Base-by-base conservation (phyloP, 257 asterid genomes). In the Mentha longifolia region DNA sequence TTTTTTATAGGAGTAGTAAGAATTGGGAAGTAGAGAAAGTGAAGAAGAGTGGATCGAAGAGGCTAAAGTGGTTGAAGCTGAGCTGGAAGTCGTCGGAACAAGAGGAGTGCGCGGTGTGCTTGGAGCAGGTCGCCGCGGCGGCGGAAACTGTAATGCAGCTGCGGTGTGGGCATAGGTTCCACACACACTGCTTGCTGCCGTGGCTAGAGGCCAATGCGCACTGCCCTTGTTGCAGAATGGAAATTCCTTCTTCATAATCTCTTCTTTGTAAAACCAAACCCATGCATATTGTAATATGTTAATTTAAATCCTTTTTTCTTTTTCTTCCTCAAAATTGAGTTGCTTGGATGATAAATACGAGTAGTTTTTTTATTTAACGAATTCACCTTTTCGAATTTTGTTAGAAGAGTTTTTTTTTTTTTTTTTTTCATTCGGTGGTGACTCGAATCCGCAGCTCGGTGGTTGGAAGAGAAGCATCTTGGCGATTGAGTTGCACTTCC, bases 51-150 rank as follows among this genome's bases (percentile, higher is more conserved):
- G 84, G 86, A 67, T 76, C 82, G 61, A 83, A 78, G 77, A 79
- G 78, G 84, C 72, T 81, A 17, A 78, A 67, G 14, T 89, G 97
- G 96, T 83, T 71, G 62, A 88, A 80, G 47, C 11, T 80, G 70
- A 82, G 81, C 37, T 83, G 93, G 97, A 80, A 80, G 71, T 82
- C 88, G 45, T 67, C 82, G 55, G 88, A 85, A 43, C 85, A 84
- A 68, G 92, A 85, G 13, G 92, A 91, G 55, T 91, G 97, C 50
- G 78, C 89, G 3, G 92, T 91, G 74, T 91, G 97, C 70, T 85
- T 91, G 84, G 96, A 91, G 74, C 78, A 74, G 50, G 74, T 85
- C 12, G 76, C 3, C 9, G 62, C 60, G 8, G 60, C 31, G 45
- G 74, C 84, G 11, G 82, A 80, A 62, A 79, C 71, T 22, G 69